phyloP scores from a whole-genome alignment of 2,329 filamentous ascomycete species.

The Aspergillus hortae region DNA sequence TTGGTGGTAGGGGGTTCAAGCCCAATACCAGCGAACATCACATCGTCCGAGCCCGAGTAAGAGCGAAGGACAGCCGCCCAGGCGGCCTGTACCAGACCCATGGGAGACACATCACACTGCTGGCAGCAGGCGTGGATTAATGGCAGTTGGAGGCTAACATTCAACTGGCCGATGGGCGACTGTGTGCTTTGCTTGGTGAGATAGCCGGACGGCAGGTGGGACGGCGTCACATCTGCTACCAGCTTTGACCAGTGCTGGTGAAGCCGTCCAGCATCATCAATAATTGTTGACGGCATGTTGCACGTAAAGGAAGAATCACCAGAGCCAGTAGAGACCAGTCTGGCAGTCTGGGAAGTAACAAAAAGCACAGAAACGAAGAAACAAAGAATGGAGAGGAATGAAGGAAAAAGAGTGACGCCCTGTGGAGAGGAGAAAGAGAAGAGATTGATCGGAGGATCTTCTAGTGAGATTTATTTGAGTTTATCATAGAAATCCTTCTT shows the following conservation, averaged over 20 bases:
- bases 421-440: not conserved
- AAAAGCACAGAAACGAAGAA: not conserved
- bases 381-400: not conserved
- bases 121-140: conserved; percentile 11
- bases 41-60: conserved; percentile 12
- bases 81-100: conserved; percentile 11
- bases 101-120: conserved; percentile 10
- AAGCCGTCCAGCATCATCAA: conserved; percentile 11
- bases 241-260: conserved; percentile 10
- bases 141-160: conserved; percentile 7
- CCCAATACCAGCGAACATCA: conserved; percentile 11
- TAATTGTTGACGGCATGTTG: conserved; percentile 9
- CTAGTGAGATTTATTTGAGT: not conserved
- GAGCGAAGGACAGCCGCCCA: conserved; percentile 12
- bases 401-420: not conserved
- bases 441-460: not conserved
- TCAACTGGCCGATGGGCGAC: conserved; percentile 3
- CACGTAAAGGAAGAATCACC: not conserved
- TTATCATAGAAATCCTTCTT: not conserved
- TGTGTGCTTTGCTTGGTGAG: conserved; percentile 5
- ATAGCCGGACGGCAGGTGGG: conserved; percentile 10
- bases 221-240: conserved; percentile 12
- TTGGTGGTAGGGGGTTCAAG: conserved; percentile 7
- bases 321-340: conserved; percentile 6
- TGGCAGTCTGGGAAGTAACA: conserved; percentile 1